Percentiles rank a stretch among this genome's conserved stretches.
phyloP scores from a whole-genome alignment of 1,284 basidiomycete genomes.

The Fomitopsis betulina region DNA sequence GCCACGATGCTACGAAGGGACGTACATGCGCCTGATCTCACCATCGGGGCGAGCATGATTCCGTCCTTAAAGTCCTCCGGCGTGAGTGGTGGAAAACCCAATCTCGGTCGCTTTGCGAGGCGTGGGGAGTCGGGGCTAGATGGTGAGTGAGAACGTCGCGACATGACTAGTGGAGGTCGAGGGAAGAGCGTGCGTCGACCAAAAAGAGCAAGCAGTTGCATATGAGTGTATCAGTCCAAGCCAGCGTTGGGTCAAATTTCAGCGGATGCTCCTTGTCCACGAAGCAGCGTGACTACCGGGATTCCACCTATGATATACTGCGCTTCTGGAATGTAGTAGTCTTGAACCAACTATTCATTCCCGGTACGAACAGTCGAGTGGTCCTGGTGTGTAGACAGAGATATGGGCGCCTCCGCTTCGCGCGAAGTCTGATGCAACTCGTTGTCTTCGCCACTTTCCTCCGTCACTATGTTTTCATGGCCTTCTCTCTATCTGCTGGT shows the following conservation, averaged over 20 bases:
- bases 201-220: not conserved
- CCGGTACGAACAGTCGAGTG: too few relatives aligned
- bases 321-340: too few relatives aligned
- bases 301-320: too few relatives aligned
- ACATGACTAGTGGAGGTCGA: constrained; percentile 33
- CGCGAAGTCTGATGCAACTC: too few relatives aligned
- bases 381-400: too few relatives aligned
- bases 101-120: constrained; percentile 48
- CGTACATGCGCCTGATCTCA: constrained; percentile 85
- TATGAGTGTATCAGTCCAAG: not conserved
- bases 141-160: constrained; percentile 46
- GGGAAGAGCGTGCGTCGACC: constrained; percentile 1
- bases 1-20: constrained; percentile 13
- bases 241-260: not conserved
- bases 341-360: too few relatives aligned
- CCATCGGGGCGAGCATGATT: constrained; percentile 92
- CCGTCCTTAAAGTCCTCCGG: constrained; percentile 74
- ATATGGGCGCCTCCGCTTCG: too few relatives aligned
- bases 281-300: too few relatives aligned
- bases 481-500: too few relatives aligned
- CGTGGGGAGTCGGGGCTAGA: constrained; percentile 42
- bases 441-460: too few relatives aligned
- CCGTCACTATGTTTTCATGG: too few relatives aligned
- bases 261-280: not conserved
- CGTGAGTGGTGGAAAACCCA: constrained; percentile 46